These are phyloP conservation scores for Naegleria lovaniensis DNA, from an alignment of 208 protist genomes.

Conservation along the genomic window DNA sequence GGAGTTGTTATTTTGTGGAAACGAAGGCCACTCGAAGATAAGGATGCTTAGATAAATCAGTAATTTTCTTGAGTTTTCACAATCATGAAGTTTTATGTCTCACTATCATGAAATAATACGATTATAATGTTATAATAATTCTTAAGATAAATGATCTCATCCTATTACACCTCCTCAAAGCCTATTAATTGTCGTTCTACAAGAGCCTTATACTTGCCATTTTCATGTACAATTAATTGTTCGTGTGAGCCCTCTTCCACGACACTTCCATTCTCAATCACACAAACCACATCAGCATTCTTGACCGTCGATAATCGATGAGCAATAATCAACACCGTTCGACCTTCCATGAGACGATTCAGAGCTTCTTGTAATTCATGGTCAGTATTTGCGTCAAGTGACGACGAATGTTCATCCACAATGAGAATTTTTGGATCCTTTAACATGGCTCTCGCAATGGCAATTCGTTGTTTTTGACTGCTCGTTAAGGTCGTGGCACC, in stretches of 20 bases:
- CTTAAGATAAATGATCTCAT: no score
- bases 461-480: constrained; percentile 53
- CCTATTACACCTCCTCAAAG: background rate
- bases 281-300: constrained; percentile 18
- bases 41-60: background rate
- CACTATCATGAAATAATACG: no score
- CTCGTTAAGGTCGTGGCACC: constrained; percentile 46
- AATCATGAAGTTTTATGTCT: no score
- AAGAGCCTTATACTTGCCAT: constrained; percentile 11
- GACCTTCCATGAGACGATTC: background rate
- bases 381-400: constrained; percentile 26
- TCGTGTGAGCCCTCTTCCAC: constrained; percentile 48
- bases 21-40: background rate
- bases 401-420: constrained; percentile 9
- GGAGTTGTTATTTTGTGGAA: constrained; percentile 31
- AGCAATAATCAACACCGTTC: constrained; percentile 31
- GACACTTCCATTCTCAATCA: constrained; percentile 39
- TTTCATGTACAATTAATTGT: background rate
- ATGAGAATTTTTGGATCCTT: constrained; percentile 43
- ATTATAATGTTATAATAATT: no score
- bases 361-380: constrained; percentile 31
- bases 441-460: constrained; percentile 47
- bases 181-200: constrained; percentile 26
- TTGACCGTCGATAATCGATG: constrained; percentile 39
- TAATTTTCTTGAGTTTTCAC: no score